Evolutionary conservation across 441 rosid genomes (phyloP), one percentile per base, ranked within the genome.

Genomic region (Pelargonium fulgidum): DNA sequence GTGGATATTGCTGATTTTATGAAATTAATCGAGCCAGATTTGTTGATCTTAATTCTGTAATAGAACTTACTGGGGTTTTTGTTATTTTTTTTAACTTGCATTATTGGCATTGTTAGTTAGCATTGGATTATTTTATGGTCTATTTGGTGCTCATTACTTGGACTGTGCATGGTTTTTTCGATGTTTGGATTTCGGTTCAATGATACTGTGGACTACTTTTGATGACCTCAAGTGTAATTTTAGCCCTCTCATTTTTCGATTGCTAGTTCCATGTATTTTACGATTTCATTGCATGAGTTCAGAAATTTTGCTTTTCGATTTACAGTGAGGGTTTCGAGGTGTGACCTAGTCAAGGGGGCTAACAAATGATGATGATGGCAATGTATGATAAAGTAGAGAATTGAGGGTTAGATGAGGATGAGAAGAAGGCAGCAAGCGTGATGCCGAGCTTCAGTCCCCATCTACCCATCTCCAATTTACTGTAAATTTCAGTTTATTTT

Each of bases 401-500:
- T 42, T 42, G 47, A 42, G 47, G 47, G 47, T 42, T 42, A 42
- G 47, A 42, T 42, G 47, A 42, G 47, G 56, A 14, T 50, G 56
- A 50, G 17, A 50, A 50, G 56, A n/a, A 50, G 13, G 17, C 56
- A 50, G 14, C 56, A 50, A 54, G 61, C 22, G 16, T 70, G 77
- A 81, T 86, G 90, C 87, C 74, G 64, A 76, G 84, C 77, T 78
- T 81, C 80, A 82, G 76, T 70, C 45, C 81, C 65, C 77, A 74
- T 20, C 58, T 73, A 65, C 72, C 78, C 26, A 66, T 77, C 73
- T 78, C 77, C 59, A 70, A 67, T 69, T n/a, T 75, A 72, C 17
- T 67, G 84, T 82, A 81, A 72, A 63, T 73, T 74, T 66, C 61
- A 54, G 20, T 19, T 67, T 24, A 69, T 64, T 7, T 7, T 7